Percentiles rank a stretch among this genome's conserved stretches.
Evolutionary conservation across 1,284 basidiomycete genomes (phyloP).

Genomic region (Trichosporon sp.): DNA sequence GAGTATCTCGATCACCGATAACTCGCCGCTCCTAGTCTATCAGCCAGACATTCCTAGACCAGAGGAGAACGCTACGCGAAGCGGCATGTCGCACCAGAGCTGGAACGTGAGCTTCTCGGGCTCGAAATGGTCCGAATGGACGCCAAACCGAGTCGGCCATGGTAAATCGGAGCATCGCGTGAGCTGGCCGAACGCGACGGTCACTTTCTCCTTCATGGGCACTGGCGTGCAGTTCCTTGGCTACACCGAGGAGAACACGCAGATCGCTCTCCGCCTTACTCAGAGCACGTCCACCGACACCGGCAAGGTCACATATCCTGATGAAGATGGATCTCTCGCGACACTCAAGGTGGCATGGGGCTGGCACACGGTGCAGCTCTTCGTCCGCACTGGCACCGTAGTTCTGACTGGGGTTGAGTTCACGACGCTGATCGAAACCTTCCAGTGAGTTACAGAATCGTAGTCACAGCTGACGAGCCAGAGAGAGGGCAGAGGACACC

Average conservation of each 20-base stretch:
- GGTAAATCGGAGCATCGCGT: background rate
- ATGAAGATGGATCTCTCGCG: background rate
- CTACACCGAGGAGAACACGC: background rate
- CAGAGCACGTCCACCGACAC: background rate
- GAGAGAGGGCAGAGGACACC: background rate
- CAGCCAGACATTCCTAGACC: background rate
- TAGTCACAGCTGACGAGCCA: background rate
- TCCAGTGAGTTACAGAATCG: background rate
- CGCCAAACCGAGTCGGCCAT: background rate
- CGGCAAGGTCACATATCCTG: background rate
- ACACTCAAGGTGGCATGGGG: background rate
- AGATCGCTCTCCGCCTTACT: background rate
- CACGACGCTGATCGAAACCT: background rate
- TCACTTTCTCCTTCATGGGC: background rate
- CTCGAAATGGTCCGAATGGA: background rate
- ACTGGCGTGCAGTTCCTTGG: background rate
- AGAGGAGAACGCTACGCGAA: background rate
- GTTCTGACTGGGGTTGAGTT: background rate
- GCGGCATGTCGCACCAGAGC: background rate
- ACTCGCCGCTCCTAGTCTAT: background rate
- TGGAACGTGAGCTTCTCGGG: background rate
- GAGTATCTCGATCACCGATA: background rate
- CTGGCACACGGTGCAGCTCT: background rate
- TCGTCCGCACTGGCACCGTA: background rate
- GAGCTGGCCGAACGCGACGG: background rate